These are phyloP conservation scores for Hypoxylon subgilvum DNA, from an alignment of 495 filamentous ascomycete species.

Conservation along the genomic window DNA sequence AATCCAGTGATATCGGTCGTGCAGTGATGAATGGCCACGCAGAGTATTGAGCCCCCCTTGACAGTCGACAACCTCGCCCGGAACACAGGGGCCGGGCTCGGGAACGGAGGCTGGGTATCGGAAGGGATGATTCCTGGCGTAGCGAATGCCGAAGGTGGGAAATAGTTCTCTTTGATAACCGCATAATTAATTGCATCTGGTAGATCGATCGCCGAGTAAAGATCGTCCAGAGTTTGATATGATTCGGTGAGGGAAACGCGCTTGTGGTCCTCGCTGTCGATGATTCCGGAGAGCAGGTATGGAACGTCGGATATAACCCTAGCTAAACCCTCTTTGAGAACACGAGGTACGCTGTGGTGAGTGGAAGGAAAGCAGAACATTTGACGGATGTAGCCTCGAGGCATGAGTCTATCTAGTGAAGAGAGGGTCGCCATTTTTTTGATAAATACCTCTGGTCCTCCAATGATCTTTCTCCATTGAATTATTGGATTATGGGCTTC, in stretches of 20 bases:
- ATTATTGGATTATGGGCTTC: no score
- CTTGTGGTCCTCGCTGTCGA: conserved; percentile 15
- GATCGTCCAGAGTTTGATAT: conserved; percentile 25
- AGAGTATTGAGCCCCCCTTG: conserved; percentile 31
- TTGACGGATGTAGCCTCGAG: conserved; percentile 38
- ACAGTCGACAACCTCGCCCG: conserved; percentile 32
- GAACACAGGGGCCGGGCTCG: conserved; percentile 34
- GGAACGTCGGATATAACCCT: conserved; percentile 32
- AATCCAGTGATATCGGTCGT: conserved; percentile 41
- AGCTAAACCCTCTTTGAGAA: conserved; percentile 25
- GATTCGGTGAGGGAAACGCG: conserved; percentile 21
- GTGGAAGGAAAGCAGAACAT: conserved; percentile 38
- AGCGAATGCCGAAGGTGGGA: conserved; percentile 32
- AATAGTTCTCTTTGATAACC: conserved; percentile 21
- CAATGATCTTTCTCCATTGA: no score
- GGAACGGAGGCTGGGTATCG: conserved; percentile 26
- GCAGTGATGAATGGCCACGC: conserved; percentile 38
- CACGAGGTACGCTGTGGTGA: neutral
- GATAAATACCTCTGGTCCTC: no score
- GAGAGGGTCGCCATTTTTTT: conserved; percentile 21
- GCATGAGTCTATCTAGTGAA: conserved; percentile 39
- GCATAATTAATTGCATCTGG: conserved; percentile 29
- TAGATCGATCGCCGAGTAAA: conserved; percentile 30
- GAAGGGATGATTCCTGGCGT: conserved; percentile 19
- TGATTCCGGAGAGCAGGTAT: conserved; percentile 35